Conservation (phyloP, 306 rosid species). For the Castanea crenata region DNA sequence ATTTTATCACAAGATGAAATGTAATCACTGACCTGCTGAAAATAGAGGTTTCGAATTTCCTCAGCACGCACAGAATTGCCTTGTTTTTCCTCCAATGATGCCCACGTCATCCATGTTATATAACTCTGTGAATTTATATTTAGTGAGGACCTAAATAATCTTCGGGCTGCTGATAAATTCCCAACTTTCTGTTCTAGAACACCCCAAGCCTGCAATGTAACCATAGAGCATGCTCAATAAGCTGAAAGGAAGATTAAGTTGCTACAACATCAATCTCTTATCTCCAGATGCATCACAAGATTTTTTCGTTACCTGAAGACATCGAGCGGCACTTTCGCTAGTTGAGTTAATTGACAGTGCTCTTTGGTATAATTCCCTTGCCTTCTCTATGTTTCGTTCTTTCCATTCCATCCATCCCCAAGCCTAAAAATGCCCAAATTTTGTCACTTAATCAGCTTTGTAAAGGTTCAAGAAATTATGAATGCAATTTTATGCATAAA, state of each 20-base stretch:
- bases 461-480: not conserved
- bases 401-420: slow-evolving; percentile 99
- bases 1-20: not conserved
- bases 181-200: slow-evolving; percentile 88
- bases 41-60: slow-evolving; percentile 87
- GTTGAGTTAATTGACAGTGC: slow-evolving; percentile 56
- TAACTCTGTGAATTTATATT: slow-evolving; percentile 89
- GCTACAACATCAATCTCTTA: slow-evolving; percentile 19
- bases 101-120: slow-evolving; percentile 99
- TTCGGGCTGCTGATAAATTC: slow-evolving; percentile 70
- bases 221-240: not conserved
- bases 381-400: slow-evolving; percentile 77
- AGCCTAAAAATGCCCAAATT: slow-evolving; percentile 58
- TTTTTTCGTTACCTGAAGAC: slow-evolving; percentile 75
- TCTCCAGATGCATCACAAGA: not conserved
- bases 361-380: slow-evolving; percentile 77
- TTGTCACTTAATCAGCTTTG: slow-evolving; percentile 23
- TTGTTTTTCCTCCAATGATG: slow-evolving; percentile 86
- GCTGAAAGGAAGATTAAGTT: not conserved
- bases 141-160: slow-evolving; percentile 81
- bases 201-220: slow-evolving; percentile 86
- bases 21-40: slow-evolving; percentile 75
- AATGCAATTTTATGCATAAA: not conserved
- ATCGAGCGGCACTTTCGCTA: slow-evolving; percentile 89
- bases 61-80: slow-evolving; percentile 88